phyloP scores from a whole-genome alignment of 2,329 filamentous ascomycete species.

The Penicillium sp. region DNA sequence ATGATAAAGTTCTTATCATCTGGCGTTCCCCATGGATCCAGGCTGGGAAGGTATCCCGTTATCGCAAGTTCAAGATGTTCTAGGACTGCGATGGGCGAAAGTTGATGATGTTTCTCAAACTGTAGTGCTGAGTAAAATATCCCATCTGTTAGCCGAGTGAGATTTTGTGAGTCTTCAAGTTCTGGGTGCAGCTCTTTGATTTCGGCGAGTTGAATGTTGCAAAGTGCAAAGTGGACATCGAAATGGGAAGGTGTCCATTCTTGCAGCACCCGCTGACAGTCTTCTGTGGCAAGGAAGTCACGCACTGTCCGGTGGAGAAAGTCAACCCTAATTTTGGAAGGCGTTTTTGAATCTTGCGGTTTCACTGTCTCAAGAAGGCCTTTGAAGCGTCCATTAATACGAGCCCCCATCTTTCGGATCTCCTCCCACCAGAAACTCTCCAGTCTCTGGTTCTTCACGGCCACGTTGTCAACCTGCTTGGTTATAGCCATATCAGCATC shows the following conservation, averaged over 20 bases:
- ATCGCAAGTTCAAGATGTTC: neutral
- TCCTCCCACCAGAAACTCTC: neutral
- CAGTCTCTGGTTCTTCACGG: neutral
- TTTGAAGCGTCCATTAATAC: neutral
- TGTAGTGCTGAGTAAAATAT: neutral
- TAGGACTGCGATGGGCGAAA: neutral
- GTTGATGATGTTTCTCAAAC: neutral
- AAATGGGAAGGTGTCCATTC: neutral
- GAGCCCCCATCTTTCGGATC: neutral
- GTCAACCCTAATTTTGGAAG: neutral
- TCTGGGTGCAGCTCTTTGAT: neutral
- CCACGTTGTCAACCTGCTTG: neutral
- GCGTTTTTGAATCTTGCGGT: neutral
- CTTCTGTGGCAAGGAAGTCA: neutral
- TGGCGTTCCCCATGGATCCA: neutral
- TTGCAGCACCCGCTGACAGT: neutral
- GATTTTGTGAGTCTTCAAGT: neutral
- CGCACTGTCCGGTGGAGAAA: neutral
- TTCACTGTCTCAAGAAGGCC: neutral
- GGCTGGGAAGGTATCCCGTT: neutral
- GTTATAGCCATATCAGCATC: neutral
- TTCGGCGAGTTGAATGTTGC: neutral
- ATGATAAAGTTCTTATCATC: neutral
- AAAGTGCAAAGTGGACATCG: neutral
- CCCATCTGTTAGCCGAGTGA: neutral